Conservation (phyloP, 2,329 filamentous ascomycete species). For the Monilinia vaccinii-corymbosi region DNA sequence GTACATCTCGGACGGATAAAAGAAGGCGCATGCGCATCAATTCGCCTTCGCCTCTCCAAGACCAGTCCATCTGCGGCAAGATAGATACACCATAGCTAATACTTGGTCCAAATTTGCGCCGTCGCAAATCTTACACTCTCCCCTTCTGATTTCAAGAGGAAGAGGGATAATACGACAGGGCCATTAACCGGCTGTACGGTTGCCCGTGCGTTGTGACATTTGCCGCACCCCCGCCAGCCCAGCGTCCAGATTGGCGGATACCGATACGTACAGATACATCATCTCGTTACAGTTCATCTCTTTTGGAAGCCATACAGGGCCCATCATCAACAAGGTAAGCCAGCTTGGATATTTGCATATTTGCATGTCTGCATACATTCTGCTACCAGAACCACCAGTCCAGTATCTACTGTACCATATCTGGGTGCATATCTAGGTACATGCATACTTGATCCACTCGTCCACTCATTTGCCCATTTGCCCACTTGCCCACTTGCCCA, state of each 20-base stretch:
- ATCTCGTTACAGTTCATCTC: background rate
- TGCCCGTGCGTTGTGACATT: constrained; percentile 25
- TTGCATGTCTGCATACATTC: constrained; percentile 1
- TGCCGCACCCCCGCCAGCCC: constrained; percentile 17
- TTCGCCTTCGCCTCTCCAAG: background rate
- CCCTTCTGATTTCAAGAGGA: background rate
- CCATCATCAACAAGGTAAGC: constrained; percentile 15
- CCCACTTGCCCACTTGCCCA: constrained; percentile 7
- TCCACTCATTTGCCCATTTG: constrained; percentile 4
- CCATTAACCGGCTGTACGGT: constrained; percentile 20
- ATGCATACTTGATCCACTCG: background rate
- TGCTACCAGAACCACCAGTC: no score
- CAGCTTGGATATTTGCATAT: constrained; percentile 24
- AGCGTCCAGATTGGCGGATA: constrained; percentile 25
- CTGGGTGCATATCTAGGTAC: background rate
- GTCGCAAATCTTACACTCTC: background rate
- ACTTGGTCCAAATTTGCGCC: background rate
- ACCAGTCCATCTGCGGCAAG: background rate
- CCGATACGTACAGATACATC: background rate
- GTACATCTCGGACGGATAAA: background rate
- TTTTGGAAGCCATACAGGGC: constrained; percentile 3
- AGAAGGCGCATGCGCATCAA: background rate
- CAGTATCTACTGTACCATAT: no score
- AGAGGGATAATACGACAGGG: background rate
- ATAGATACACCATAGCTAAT: background rate